These are phyloP conservation scores for Grosmannia huntii DNA, from an alignment of 2,329 filamentous ascomycete genomes.

Conservation along the genomic window DNA sequence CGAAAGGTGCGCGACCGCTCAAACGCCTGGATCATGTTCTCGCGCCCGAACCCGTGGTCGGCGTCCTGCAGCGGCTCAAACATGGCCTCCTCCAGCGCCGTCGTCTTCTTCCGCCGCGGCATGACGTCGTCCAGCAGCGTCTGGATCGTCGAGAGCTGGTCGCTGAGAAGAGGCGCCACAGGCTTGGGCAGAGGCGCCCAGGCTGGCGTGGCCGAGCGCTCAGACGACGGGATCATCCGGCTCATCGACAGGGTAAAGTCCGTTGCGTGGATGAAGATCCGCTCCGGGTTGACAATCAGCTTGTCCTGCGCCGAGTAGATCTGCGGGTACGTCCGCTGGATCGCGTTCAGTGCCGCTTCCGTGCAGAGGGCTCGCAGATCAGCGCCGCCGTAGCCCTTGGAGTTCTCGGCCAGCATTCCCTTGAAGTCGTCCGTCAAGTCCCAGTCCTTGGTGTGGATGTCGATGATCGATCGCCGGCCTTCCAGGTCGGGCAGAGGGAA, in stretches of 20 bases:
- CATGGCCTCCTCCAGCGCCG: conserved; percentile 87
- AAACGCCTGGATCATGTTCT: conserved; percentile 65
- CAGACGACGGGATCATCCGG: conserved; percentile 90
- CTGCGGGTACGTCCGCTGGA: conserved; percentile 90
- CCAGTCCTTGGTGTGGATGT: conserved; percentile 95
- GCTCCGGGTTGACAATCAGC: conserved; percentile 71
- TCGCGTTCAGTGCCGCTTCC: conserved; percentile 88
- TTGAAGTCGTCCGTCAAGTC: conserved; percentile 71
- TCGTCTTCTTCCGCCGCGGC: conserved; percentile 74
- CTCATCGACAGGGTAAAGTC: conserved; percentile 97
- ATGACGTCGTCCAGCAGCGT: conserved; percentile 60
- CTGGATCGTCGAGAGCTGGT: conserved; percentile 59
- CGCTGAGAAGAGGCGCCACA: conserved; percentile 68
- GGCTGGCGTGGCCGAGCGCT: conserved; percentile 74
- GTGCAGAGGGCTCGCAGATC: conserved; percentile 90
- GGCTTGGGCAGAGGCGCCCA: conserved; percentile 67
- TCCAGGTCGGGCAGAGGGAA: conserved; percentile 80
- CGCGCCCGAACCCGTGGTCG: conserved; percentile 73
- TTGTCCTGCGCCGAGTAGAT: conserved; percentile 89
- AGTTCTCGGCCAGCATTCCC: conserved; percentile 68
- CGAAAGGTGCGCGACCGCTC: conserved; percentile 80
- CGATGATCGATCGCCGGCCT: conserved; percentile 72
- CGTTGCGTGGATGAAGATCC: conserved; percentile 76
- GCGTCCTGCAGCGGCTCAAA: conserved; percentile 75
- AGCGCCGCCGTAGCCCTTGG: conserved; percentile 87